Evolutionary conservation across 2,329 filamentous ascomycete genomes (phyloP).

Genomic region (Tolypocladium ophioglossoides): DNA sequence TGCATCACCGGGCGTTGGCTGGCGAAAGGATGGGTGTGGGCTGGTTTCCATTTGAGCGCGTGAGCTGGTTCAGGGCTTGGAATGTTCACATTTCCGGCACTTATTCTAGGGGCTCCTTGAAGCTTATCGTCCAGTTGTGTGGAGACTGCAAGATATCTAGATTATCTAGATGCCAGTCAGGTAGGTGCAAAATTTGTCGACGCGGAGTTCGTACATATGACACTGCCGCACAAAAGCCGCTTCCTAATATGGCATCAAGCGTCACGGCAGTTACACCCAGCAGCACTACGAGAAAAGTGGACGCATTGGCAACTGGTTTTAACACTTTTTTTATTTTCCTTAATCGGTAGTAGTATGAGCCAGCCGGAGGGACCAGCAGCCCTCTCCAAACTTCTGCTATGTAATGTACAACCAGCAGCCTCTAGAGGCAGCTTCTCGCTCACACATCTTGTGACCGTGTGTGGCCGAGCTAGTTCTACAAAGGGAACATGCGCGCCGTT

Average conservation of each 20-base stretch:
- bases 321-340: conserved; percentile 1
- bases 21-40: neutral
- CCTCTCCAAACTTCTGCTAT: conserved; percentile 2
- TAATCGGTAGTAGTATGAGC: conserved; percentile 2
- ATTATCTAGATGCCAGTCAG: neutral
- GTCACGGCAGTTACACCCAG: neutral
- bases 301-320: neutral
- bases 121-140: neutral
- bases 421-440: conserved; percentile 4
- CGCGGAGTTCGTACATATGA: neutral
- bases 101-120: neutral
- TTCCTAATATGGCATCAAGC: neutral
- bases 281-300: neutral
- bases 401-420: conserved; percentile 10
- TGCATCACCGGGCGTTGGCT: neutral
- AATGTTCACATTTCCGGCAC: neutral
- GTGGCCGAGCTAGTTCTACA: conserved; percentile 9
- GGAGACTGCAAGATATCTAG: neutral
- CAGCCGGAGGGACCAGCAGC: neutral
- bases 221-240: neutral
- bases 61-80: neutral
- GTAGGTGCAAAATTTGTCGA: neutral
- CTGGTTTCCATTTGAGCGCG: neutral
- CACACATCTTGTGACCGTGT: neutral
- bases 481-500: conserved; percentile 7